phyloP scores from a whole-genome alignment of 2,329 filamentous ascomycete species.

The Teratosphaeria gauchensis region DNA sequence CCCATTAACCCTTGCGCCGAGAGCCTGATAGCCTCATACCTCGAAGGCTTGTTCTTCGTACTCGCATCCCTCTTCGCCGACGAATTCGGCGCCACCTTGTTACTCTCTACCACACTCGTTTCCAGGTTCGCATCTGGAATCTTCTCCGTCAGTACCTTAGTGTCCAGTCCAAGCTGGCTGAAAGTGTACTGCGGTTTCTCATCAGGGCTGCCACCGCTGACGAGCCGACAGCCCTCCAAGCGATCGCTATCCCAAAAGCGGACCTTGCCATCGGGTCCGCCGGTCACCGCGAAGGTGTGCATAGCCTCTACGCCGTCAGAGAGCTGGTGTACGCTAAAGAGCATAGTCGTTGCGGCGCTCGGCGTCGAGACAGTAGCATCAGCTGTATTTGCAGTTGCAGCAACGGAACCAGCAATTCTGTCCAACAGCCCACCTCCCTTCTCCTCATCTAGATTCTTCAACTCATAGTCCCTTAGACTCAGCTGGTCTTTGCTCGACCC shows the following conservation, averaged over 20 bases:
- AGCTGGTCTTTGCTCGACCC: constrained; percentile 40
- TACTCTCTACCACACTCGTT: constrained; percentile 13
- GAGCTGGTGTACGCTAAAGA: constrained; percentile 59
- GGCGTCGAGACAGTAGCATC: constrained; percentile 4
- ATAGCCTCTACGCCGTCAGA: constrained; percentile 63
- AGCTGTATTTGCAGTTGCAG: constrained; percentile 20
- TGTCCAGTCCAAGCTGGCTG: constrained; percentile 31
- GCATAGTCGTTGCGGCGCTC: constrained; percentile 64
- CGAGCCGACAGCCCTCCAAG: constrained; percentile 66
- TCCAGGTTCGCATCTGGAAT: constrained; percentile 8
- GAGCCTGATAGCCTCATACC: constrained; percentile 75
- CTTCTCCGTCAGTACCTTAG: constrained; percentile 30
- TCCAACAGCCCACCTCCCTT: constrained; percentile 76
- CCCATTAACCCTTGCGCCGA: constrained; percentile 80
- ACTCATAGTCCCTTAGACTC: constrained; percentile 57
- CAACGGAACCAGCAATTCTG: constrained; percentile 66
- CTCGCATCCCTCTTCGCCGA: constrained; percentile 27
- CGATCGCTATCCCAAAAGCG: constrained; percentile 86
- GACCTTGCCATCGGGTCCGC: constrained; percentile 80
- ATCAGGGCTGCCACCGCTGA: constrained; percentile 60
- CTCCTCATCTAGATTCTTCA: constrained; percentile 86
- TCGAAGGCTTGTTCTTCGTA: constrained; percentile 44
- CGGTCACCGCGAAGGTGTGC: constrained; percentile 76
- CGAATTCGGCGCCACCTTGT: constrained; percentile 15
- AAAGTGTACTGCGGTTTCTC: constrained; percentile 61